Conservation (phyloP, 495 filamentous ascomycete genomes). For the Aspergillus bridgeri region DNA sequence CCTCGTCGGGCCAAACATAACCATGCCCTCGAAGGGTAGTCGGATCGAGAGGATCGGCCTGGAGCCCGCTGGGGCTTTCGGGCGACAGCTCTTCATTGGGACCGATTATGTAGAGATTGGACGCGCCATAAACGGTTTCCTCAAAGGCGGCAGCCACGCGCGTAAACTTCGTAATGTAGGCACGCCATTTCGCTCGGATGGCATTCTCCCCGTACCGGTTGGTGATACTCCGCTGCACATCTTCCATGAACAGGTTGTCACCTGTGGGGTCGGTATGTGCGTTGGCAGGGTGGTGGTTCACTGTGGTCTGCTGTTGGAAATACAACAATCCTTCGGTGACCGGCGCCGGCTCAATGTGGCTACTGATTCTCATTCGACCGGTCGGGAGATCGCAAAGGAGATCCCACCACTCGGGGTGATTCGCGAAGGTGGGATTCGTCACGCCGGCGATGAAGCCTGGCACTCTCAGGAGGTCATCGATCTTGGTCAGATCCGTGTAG, state of each 20-base stretch:
- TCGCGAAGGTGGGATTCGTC: slow-evolving; percentile 92
- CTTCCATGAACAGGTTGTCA: slow-evolving; percentile 84
- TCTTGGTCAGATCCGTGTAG: slow-evolving; percentile 96
- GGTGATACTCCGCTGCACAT: slow-evolving; percentile 75
- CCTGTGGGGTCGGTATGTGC: slow-evolving; percentile 70
- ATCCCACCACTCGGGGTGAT: slow-evolving; percentile 98
- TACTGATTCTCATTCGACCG: slow-evolving; percentile 90
- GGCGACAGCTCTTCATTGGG: slow-evolving; percentile 46
- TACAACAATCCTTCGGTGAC: slow-evolving; percentile 77
- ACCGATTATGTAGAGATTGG: slow-evolving; percentile 82
- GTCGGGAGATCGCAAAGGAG: slow-evolving; percentile 89
- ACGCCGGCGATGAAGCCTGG: slow-evolving; percentile 98
- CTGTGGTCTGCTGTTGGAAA: slow-evolving; percentile 77
- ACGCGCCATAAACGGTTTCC: slow-evolving; percentile 88
- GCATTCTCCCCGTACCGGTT: slow-evolving; percentile 86
- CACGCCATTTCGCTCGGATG: slow-evolving; percentile 84
- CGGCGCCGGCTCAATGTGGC: slow-evolving; percentile 68
- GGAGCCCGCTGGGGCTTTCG: slow-evolving; percentile 46
- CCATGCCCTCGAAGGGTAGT: slow-evolving; percentile 75
- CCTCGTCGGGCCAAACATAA: slow-evolving; percentile 89
- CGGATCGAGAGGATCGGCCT: slow-evolving; percentile 49
- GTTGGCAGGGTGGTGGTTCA: slow-evolving; percentile 45
- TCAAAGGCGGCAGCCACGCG: slow-evolving; percentile 92
- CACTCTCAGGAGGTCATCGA: slow-evolving; percentile 92
- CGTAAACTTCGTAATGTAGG: slow-evolving; percentile 87